A percentile compares a stretch with the other conserved stretches of the same genome.
Conservation (phyloP, 2,329 filamentous ascomycete genomes). For the Fusarium sp. region DNA sequence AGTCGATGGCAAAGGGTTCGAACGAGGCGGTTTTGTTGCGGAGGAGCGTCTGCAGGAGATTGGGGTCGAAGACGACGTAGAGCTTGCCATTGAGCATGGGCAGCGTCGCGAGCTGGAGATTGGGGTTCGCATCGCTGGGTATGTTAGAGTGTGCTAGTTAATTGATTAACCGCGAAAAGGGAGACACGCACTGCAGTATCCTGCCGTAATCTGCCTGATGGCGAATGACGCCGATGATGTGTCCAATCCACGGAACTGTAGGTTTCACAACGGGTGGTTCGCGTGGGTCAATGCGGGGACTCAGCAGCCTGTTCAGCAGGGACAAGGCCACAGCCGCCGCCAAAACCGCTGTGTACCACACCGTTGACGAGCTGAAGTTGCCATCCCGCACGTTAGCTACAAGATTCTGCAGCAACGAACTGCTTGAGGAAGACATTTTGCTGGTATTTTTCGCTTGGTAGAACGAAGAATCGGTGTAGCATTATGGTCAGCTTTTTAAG, state of each 20-base stretch:
- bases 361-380: slow-evolving; percentile 57
- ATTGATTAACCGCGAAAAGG: too few species aligned
- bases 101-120: slow-evolving; percentile 58
- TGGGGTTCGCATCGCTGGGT: slow-evolving; percentile 45
- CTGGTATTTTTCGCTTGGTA: neutral
- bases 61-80: slow-evolving; percentile 60
- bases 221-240: slow-evolving; percentile 59
- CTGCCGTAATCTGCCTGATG: slow-evolving; percentile 55
- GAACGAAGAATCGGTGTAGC: neutral
- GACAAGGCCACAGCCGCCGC: slow-evolving; percentile 22
- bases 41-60: slow-evolving; percentile 56
- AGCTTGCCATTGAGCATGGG: slow-evolving; percentile 59
- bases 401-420: slow-evolving; percentile 7
- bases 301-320: slow-evolving; percentile 36
- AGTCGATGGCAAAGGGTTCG: slow-evolving; percentile 57
- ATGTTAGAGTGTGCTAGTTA: neutral
- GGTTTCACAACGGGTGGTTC: slow-evolving; percentile 60
- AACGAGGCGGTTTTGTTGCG: slow-evolving; percentile 59
- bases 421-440: slow-evolving; percentile 1
- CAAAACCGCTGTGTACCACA: slow-evolving; percentile 20
- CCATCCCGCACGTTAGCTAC: slow-evolving; percentile 10
- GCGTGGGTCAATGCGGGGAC: slow-evolving; percentile 48
- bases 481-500: neutral
- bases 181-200: slow-evolving; percentile 54
- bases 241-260: slow-evolving; percentile 60